Percentiles rank a stretch among this genome's conserved stretches.
Conservation (phyloP, 192 early-diverging fungal genomes). For the Tieghemiomyces parasiticus region DNA sequence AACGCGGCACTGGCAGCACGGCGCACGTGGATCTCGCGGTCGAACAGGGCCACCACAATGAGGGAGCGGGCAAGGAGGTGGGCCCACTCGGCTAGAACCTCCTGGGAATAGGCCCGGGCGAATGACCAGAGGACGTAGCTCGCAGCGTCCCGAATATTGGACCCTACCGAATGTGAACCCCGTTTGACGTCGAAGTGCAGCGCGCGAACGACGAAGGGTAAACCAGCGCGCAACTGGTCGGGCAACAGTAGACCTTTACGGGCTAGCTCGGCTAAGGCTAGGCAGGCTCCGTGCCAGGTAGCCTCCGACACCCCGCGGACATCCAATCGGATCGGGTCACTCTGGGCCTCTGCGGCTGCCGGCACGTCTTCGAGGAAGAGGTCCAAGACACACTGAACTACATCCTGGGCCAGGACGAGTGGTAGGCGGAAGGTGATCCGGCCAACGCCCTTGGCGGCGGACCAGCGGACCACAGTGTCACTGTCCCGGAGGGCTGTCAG, state of each 20-base stretch:
- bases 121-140: slow-evolving; percentile 98
- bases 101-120: slow-evolving; percentile 71
- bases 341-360: slow-evolving; percentile 12
- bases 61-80: slow-evolving; percentile 53
- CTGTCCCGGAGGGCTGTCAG: slow-evolving; percentile 25
- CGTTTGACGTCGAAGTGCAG: slow-evolving; percentile 80
- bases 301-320: slow-evolving; percentile 71
- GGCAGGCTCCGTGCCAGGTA: slow-evolving; percentile 88
- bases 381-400: slow-evolving; percentile 59
- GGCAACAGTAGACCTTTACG: slow-evolving; percentile 72
- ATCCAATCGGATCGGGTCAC: slow-evolving; percentile 23
- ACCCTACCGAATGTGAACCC: slow-evolving; percentile 81
- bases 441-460: slow-evolving; percentile 91
- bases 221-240: slow-evolving; percentile 41
- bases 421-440: slow-evolving; percentile 72
- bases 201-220: slow-evolving; percentile 73
- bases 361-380: slow-evolving; percentile 74
- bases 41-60: slow-evolving; percentile 67
- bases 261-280: slow-evolving; percentile 84
- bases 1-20: slow-evolving; percentile 91
- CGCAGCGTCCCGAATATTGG: slow-evolving; percentile 88
- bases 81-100: slow-evolving; percentile 48
- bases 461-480: slow-evolving; percentile 92
- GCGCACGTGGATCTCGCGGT: slow-evolving; percentile 87
- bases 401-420: slow-evolving; percentile 62